Evolutionary conservation across 257 asterid species (phyloP).

Genomic region (Solanum dulcamara): DNA sequence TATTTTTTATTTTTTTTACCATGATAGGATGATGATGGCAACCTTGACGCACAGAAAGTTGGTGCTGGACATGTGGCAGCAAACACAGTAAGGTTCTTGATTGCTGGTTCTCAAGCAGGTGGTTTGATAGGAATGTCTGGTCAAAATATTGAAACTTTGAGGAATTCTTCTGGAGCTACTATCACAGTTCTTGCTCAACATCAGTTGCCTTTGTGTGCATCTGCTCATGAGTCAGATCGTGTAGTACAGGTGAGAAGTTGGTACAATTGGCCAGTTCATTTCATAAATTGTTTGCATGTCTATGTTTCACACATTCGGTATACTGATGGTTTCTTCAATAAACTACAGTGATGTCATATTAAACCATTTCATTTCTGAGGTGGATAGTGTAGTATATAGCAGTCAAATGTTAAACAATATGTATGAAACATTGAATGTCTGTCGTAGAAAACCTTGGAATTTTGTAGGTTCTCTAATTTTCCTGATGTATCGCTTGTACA

Average conservation of each 20-base stretch:
- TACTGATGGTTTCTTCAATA: not conserved
- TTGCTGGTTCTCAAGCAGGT: slow-evolving; percentile 95
- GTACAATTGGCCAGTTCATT: not conserved
- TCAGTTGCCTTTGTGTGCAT: slow-evolving; percentile 92
- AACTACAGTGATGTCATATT: not conserved
- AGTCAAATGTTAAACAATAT: not conserved
- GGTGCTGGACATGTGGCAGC: slow-evolving; percentile 83
- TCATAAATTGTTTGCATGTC: not conserved
- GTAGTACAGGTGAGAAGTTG: slow-evolving; percentile 69
- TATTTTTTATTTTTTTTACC: not conserved
- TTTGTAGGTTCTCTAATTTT: not conserved
- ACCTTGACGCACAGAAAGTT: slow-evolving; percentile 43
- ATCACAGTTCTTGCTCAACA: slow-evolving; percentile 78
- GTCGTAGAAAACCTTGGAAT: not conserved
- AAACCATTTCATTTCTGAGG: not conserved
- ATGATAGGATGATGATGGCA: slow-evolving; percentile 60
- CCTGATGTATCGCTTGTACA: not conserved
- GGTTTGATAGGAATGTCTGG: slow-evolving; percentile 91
- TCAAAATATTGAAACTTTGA: slow-evolving; percentile 79
- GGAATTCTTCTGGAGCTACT: slow-evolving; percentile 74
- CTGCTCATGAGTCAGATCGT: slow-evolving; percentile 91
- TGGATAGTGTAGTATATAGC: not conserved
- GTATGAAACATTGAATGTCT: not conserved
- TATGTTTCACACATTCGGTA: not conserved
- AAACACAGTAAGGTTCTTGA: slow-evolving; percentile 77